phyloP scores from a whole-genome alignment of 83 land plant species.

The Isoetes engelmannii region DNA sequence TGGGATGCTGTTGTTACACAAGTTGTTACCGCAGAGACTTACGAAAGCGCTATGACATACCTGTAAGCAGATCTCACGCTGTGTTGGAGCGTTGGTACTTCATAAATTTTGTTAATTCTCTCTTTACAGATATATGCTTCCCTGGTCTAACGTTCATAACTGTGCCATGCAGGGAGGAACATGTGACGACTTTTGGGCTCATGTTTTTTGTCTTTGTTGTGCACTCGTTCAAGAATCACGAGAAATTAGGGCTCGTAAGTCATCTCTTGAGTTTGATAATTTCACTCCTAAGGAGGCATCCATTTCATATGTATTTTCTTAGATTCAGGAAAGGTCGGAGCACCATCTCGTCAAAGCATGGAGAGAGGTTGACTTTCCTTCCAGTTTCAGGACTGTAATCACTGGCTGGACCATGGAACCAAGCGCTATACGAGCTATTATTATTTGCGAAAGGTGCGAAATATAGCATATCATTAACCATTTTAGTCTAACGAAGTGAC shows the following conservation, averaged over 20 bases:
- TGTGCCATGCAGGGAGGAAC: conserved; percentile 54
- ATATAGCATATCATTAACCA: too few relatives aligned
- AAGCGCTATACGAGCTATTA: too few relatives aligned
- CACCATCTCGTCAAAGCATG: too few relatives aligned
- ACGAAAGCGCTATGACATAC: conserved; percentile 60
- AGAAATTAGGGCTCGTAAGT: conserved; percentile 62
- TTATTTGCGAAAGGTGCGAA: too few relatives aligned
- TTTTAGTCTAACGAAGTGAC: too few relatives aligned
- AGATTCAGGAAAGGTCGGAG: too few relatives aligned
- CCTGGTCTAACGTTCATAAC: not conserved
- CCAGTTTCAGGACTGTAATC: too few relatives aligned
- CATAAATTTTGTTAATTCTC: not conserved
- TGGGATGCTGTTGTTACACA: conserved; percentile 83
- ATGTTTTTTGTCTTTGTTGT: conserved; percentile 74
- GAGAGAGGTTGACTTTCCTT: too few relatives aligned
- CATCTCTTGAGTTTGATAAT: too few relatives aligned
- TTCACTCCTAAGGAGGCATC: too few relatives aligned
- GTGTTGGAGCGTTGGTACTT: not conserved
- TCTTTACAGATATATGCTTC: not conserved
- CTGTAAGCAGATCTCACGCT: conserved; percentile 29
- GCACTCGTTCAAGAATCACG: conserved; percentile 82
- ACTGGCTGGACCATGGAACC: too few relatives aligned
- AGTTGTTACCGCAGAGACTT: conserved; percentile 75
- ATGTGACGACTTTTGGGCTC: conserved; percentile 67
- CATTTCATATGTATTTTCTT: too few relatives aligned